Evolutionary conservation across 2,329 filamentous ascomycete species (phyloP), one percentile per base, ranked within the genome.

Genomic region (Camptophora hylomeconis): DNA sequence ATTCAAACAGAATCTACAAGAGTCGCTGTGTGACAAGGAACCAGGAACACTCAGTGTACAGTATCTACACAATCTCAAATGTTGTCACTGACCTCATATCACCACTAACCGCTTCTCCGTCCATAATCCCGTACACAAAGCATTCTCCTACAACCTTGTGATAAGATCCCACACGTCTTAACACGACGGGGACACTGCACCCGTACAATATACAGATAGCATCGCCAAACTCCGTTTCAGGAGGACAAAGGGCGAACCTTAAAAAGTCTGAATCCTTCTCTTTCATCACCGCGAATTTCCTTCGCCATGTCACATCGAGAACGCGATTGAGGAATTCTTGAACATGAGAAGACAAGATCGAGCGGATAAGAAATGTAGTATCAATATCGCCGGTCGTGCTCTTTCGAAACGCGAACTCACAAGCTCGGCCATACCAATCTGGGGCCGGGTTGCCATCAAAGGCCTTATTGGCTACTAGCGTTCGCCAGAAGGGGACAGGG

Each of bases 111-210:
- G 12, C 13, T 24, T 47, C 48, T 2, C 47, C 50, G n/a, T 41
- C 45, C 37, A 50, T 40, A 5, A 48, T 49, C 9, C 52, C 31
- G 13, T 34, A 21, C 3, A 43, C 46, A 11, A 42, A 34, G 7
- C 36, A 32, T 1, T 48, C 49, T 6, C 47, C 32, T 35, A 52
- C 42, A 9, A 54, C 8, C 5, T 12, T 26, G 24, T 16, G 21
- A 11, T 24, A 13, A 24, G 21, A 24, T 24, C n/a, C n/a, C 24
- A 7, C 14, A 16, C 13, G 24, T 26, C 49, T 35, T 4, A 55
- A 23, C 0, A 54, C 36, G 11, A 54, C 40, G 2, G 52, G 52
- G 4, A 55, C 52, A 26, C 45, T 51, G 25, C 52, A 55, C 0
- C 49, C 51, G 14, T 47, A 48, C 5, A 54, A 7, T 14, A 54